Evolutionary conservation across 23 red algal species (phyloP), one percentile per base, ranked within the genome.

Genomic region (Gracilaria domingensis): DNA sequence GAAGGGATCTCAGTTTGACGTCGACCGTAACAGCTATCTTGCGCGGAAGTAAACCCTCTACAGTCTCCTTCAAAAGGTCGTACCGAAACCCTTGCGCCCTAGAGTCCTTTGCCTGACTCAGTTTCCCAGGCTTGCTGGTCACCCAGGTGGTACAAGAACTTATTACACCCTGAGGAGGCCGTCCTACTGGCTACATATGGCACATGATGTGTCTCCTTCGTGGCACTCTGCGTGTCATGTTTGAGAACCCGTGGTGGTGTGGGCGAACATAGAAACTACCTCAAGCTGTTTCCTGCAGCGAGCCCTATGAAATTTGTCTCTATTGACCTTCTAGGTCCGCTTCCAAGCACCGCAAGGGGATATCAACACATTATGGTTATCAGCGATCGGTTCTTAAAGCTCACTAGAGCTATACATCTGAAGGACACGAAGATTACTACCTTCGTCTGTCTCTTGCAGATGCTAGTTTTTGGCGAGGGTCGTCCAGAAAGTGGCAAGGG

Each of bases 181-280:
- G 23, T 90, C 80, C 66, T 90, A 81, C 44, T 64, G 86, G 86
- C 86, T 72, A 36, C 47, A 60, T 65, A 80, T 90, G 86, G 51
- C 54, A 20, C 30, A 39, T 23, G 86, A 79, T 69, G 55, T 79
- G 66, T 66, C 29, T 45, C 33, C 55, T 53, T 56, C 36, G 57
- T 80, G 45, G 44, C 0, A 17, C 37, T 65, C 21, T 81, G 72
- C 72, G 34, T 21, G 24, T 5, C 42, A 0, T 81, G 86, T 2
- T 44, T 69, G 36, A 42, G 75, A 50, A 66, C 26, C 49, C n/a
- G 86, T 42, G 66, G 39, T 39, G 48, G 29, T 37, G 20, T 81
- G 30, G 24, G 75, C 21, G 80, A 51, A 26, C 70, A 80, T 69
- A 53, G 37, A 29, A 79, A 67, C 0, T 47, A 57, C 35, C 40